Evolutionary conservation across 495 filamentous ascomycete genomes (phyloP).

Genomic region (Letharia lupina): DNA sequence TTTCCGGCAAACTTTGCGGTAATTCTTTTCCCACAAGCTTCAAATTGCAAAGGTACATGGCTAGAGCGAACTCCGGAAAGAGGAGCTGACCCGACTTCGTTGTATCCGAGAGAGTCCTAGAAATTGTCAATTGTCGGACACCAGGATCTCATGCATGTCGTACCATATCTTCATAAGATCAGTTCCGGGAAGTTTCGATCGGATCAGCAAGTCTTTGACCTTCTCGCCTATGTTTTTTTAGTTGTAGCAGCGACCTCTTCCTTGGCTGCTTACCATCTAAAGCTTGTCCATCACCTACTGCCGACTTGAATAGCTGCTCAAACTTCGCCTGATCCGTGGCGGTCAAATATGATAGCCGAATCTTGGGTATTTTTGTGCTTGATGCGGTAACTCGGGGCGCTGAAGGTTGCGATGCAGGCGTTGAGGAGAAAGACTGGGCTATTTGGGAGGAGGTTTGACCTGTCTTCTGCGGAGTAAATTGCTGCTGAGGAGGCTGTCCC

Average conservation of each 20-base stretch:
- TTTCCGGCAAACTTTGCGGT: conserved; percentile 68
- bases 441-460: conserved; percentile 72
- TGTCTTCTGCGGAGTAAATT: conserved; percentile 50
- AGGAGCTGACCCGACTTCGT: conserved; percentile 93
- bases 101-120: conserved; percentile 87
- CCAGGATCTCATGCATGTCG: conserved; percentile 1
- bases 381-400: conserved; percentile 41
- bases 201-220: conserved; percentile 75
- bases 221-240: conserved; percentile 55
- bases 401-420: conserved; percentile 43
- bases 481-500: conserved; percentile 41
- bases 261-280: conserved; percentile 54
- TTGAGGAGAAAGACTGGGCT: conserved; percentile 69
- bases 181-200: conserved; percentile 76
- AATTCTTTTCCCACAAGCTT: conserved; percentile 79
- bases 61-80: conserved; percentile 95
- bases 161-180: conserved; percentile 84
- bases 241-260: background rate
- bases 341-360: conserved; percentile 90
- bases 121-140: conserved; percentile 13
- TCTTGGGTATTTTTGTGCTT: conserved; percentile 76
- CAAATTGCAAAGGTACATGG: conserved; percentile 98
- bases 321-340: conserved; percentile 95
- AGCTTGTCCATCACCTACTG: conserved; percentile 77
- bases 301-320: conserved; percentile 95